Conservation (phyloP, 208 protist species). For the Polymyxa betae region DNA sequence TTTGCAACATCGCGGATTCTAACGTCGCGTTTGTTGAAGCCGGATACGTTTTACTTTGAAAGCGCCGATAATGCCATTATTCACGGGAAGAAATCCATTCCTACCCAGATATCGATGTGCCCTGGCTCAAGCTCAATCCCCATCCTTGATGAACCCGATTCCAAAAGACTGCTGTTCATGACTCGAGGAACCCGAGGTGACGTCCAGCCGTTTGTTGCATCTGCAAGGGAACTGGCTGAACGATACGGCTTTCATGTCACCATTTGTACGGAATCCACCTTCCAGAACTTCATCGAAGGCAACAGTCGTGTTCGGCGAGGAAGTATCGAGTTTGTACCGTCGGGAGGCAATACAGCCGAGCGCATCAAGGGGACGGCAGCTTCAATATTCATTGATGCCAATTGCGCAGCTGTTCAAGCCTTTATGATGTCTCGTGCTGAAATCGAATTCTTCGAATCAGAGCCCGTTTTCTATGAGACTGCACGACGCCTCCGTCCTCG, state of each 20-base stretch:
- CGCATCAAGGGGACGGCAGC: not conserved
- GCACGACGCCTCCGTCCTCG: not conserved
- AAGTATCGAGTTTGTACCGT: not conserved
- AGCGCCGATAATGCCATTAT: not conserved
- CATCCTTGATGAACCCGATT: not conserved
- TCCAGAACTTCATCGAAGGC: not conserved
- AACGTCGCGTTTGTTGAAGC: not conserved
- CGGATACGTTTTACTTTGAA: not conserved
- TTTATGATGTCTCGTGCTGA: not conserved
- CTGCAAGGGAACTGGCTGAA: not conserved
- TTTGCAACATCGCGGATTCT: too few relatives aligned
- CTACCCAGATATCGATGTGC: not conserved
- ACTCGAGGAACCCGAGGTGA: not conserved
- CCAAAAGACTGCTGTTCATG: not conserved
- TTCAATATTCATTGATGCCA: not conserved
- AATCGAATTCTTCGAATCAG: not conserved
- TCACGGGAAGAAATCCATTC: not conserved
- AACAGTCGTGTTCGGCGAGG: too few relatives aligned
- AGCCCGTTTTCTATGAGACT: not conserved
- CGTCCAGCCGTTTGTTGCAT: not conserved
- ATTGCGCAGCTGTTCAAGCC: not conserved
- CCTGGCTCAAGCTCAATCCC: not conserved
- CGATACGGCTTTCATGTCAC: not conserved
- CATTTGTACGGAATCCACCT: not conserved
- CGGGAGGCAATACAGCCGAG: not conserved